Evolutionary conservation across 148 eudicot species (phyloP), one percentile per base, ranked within the genome.

Genomic region (Vaccinium corymbosum): DNA sequence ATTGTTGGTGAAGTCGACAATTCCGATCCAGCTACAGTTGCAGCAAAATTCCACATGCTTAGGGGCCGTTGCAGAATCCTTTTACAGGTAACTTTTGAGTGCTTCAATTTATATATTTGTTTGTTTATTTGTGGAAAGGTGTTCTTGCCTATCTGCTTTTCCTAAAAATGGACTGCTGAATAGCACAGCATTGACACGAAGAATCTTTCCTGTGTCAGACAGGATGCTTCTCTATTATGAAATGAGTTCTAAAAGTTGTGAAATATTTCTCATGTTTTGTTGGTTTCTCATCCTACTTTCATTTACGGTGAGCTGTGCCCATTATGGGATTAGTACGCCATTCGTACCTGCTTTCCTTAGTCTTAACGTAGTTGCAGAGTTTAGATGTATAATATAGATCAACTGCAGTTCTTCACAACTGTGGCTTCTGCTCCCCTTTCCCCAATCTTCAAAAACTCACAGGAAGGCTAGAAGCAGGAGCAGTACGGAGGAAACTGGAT

Each of bases 21-120:
- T 51, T 81, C 90, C 72, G 32, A 71, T 48, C 89, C 87, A 19
- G 78, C 88, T 70, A 66, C 83, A 84, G 82, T 85, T 83, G 89
- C 77, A 48, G 82, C 85, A 84, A 89, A 84, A 8, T 92, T 92
- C 87, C 89, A 88, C 78, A 86, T 86, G 91, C 99, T 94, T 86
- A 91, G 89, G 87, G 97, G 95, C 11, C 94, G 87, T 84, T 97
- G 98, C 88, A 86, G 94, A 82, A 93, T 97, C 76, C 95, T 94
- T 86, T 88, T 97, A 87, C 99, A 97, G 98, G 99, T 97, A 20
- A 32, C 52, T 56, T 82, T 76, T 50, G 13, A 66, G 68, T 22
- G 51, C 73, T 68, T 71, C 25, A n/a, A n/a, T 42, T 74, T 74
- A 29, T 73, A 8, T 66, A 22, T 35, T 35, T 35, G 38, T 29